phyloP scores from a whole-genome alignment of 805 yeast genomes.

The Lipomyces orientalis region DNA sequence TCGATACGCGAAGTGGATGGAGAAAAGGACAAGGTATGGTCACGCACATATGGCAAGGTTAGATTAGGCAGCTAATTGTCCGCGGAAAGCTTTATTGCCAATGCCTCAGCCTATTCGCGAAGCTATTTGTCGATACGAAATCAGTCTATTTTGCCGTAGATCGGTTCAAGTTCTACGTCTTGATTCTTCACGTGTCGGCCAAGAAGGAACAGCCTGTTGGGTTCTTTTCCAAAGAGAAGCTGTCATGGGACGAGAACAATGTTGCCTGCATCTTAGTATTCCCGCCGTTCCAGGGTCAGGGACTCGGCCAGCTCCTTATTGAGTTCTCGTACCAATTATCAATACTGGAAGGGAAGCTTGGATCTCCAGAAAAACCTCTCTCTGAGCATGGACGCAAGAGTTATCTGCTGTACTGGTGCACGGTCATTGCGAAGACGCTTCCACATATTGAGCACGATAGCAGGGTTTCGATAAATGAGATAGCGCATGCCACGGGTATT shows the following conservation, averaged over 20 bases:
- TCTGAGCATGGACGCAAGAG: slow-evolving; percentile 79
- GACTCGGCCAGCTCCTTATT: slow-evolving; percentile 78
- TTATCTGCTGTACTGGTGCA: slow-evolving; percentile 79
- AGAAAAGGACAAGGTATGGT: slow-evolving; percentile 50
- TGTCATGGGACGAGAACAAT: slow-evolving; percentile 79
- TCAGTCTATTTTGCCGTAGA: slow-evolving; percentile 83
- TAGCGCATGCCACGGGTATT: slow-evolving; percentile 46
- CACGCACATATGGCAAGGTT: too few relatives aligned
- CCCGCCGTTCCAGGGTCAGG: slow-evolving; percentile 86
- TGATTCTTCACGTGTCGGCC: slow-evolving; percentile 40
- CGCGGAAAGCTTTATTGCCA: slow-evolving; percentile 67
- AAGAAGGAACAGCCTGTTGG: slow-evolving; percentile 68
- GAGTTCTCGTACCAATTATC: slow-evolving; percentile 84
- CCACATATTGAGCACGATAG: slow-evolving; percentile 19
- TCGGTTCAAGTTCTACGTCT: slow-evolving; percentile 76
- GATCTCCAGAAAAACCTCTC: slow-evolving; percentile 89
- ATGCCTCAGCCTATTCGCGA: slow-evolving; percentile 80
- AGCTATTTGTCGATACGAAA: slow-evolving; percentile 86
- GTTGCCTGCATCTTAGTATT: slow-evolving; percentile 89
- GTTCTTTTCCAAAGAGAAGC: slow-evolving; percentile 84
- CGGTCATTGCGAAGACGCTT: slow-evolving; percentile 49
- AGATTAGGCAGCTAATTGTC: neutral
- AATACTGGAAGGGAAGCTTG: slow-evolving; percentile 60
- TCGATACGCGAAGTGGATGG: slow-evolving; percentile 75
- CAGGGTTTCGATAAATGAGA: slow-evolving; percentile 39